A percentile compares a stretch with the other conserved stretches of the same genome.
phyloP scores from a whole-genome alignment of 2,329 filamentous ascomycete genomes.

The Pochonia chlamydosporia region DNA sequence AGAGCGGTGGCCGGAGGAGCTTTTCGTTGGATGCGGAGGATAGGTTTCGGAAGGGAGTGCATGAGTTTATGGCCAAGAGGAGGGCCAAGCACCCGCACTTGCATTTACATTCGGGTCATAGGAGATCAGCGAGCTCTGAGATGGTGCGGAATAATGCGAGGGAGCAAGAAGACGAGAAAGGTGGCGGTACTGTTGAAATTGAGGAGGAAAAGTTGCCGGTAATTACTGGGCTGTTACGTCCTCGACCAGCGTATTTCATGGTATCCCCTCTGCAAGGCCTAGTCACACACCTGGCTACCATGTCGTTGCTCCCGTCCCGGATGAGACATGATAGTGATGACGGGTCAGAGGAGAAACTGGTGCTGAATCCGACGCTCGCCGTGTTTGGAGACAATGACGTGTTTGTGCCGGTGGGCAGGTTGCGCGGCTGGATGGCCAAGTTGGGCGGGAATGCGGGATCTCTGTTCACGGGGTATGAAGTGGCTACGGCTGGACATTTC shows the following conservation, averaged over 20 bases:
- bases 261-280: conserved; percentile 62
- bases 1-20: conserved; percentile 23
- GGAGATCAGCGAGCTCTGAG: not conserved
- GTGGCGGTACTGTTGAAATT: not conserved
- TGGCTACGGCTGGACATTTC: conserved; percentile 55
- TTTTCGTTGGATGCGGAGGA: conserved; percentile 43
- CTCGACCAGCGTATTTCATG: conserved; percentile 52
- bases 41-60: conserved; percentile 38
- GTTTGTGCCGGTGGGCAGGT: conserved; percentile 62
- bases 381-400: conserved; percentile 71
- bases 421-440: conserved; percentile 59
- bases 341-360: conserved; percentile 48
- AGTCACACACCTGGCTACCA: conserved; percentile 55
- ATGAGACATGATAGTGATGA: conserved; percentile 17
- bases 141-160: not conserved
- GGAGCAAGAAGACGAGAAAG: not conserved
- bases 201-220: conserved; percentile 21
- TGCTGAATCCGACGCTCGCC: conserved; percentile 56
- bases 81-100: conserved; percentile 16
- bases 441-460: conserved; percentile 39
- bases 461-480: conserved; percentile 40
- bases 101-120: not conserved
- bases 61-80: conserved; percentile 40
- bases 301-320: conserved; percentile 43
- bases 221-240: conserved; percentile 28